These are phyloP conservation scores for Cryphonectria naterciae DNA, from an alignment of 2,329 filamentous ascomycete genomes.

Conservation along the genomic window DNA sequence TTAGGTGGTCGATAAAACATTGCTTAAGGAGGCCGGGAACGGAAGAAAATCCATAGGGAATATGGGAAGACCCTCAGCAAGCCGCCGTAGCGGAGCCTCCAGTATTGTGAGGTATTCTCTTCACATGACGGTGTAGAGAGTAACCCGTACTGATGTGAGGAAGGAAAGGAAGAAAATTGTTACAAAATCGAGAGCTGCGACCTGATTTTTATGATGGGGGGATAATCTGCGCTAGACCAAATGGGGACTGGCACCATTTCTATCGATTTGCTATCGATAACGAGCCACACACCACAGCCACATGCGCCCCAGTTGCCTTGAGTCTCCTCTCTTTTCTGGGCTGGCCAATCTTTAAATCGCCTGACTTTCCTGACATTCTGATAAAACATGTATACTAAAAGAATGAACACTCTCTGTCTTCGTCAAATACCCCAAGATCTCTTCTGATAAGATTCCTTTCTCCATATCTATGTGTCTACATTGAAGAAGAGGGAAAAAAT, in stretches of 20 bases:
- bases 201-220: conserved; percentile 2
- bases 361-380: not conserved
- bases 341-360: not conserved
- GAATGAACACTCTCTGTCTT: not conserved
- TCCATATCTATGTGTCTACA: not conserved
- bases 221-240: not conserved
- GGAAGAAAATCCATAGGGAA: conserved; percentile 56
- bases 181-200: conserved; percentile 10
- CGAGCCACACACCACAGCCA: not conserved
- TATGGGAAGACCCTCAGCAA: conserved; percentile 56
- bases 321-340: not conserved
- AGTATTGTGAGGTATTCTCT: conserved; percentile 43
- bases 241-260: not conserved
- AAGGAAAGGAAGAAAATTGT: conserved; percentile 35
- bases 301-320: not conserved
- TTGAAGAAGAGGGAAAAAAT: not conserved
- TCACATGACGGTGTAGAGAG: conserved; percentile 56
- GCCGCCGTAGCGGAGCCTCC: conserved; percentile 58
- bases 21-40: conserved; percentile 58
- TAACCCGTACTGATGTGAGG: conserved; percentile 50
- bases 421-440: not conserved
- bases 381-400: not conserved
- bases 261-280: conserved; percentile 1
- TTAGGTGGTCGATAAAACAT: conserved; percentile 47
- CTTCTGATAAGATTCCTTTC: not conserved